Conservation (phyloP, 495 filamentous ascomycete species). For the Usnea hakonensis region DNA sequence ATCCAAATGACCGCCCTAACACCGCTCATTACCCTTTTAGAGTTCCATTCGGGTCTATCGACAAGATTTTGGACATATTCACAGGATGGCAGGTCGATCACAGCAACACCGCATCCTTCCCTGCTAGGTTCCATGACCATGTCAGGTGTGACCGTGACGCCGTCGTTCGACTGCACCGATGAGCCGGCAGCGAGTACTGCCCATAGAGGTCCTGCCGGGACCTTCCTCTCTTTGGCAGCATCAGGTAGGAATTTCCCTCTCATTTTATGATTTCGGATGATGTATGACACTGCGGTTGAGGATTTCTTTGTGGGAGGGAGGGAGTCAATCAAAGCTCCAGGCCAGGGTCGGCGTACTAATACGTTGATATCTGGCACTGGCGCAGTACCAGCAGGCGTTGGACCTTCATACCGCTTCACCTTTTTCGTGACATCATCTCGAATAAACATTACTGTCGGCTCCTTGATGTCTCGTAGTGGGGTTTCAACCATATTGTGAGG, state of each 20-base stretch:
- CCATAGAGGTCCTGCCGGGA: conserved; percentile 47
- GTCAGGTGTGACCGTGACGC: conserved; percentile 52
- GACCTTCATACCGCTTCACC: conserved; percentile 59
- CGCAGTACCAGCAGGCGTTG: conserved; percentile 44
- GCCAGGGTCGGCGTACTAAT: conserved; percentile 74
- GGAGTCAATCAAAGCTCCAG: conserved; percentile 52
- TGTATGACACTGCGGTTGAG: conserved; percentile 68
- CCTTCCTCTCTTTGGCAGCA: conserved; percentile 53
- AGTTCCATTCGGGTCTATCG: conserved; percentile 63
- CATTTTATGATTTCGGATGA: conserved; percentile 63
- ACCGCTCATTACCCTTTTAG: conserved; percentile 53
- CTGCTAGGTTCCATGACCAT: conserved; percentile 55
- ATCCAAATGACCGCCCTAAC: conserved; percentile 74
- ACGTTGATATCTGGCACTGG: conserved; percentile 61
- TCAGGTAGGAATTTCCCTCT: conserved; percentile 70
- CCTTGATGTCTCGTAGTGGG: conserved; percentile 53
- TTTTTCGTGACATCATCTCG: conserved; percentile 56
- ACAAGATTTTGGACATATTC: conserved; percentile 63
- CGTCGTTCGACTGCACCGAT: conserved; percentile 46
- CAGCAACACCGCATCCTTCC: conserved; percentile 58
- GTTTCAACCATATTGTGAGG: conserved; percentile 60
- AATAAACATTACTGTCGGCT: conserved; percentile 63
- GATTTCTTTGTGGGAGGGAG: conserved; percentile 61
- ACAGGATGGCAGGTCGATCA: conserved; percentile 66
- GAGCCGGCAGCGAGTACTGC: conserved; percentile 47